Conservation (phyloP, 192 early-diverging fungal genomes). For the Phlyctochytrium planicorne region DNA sequence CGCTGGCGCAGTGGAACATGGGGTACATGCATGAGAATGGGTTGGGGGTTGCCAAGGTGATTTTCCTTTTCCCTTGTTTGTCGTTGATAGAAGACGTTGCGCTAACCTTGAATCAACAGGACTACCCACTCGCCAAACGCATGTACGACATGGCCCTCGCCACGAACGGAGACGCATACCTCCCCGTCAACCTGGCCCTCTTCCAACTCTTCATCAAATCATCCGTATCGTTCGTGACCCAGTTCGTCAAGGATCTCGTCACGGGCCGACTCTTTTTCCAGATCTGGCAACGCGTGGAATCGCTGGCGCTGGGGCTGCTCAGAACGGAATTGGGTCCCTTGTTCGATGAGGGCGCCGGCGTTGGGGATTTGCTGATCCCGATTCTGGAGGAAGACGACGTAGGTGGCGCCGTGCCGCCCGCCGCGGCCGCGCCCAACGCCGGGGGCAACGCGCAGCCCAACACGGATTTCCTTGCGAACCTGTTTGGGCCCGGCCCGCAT, state of each 20-base stretch:
- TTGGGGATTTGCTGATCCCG: background rate
- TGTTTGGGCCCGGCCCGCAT: background rate
- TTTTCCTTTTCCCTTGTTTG: background rate
- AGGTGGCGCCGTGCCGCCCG: background rate
- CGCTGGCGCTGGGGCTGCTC: background rate
- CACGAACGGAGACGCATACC: constrained; percentile 74
- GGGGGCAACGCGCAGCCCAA: background rate
- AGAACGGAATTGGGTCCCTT: background rate
- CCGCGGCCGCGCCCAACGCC: background rate
- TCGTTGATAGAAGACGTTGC: too few species aligned
- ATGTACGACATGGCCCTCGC: constrained; percentile 83
- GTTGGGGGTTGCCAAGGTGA: constrained; percentile 72
- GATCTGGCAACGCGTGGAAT: background rate
- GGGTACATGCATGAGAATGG: constrained; percentile 97
- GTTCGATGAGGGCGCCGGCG: background rate
- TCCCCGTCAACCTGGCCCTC: constrained; percentile 77
- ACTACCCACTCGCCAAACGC: constrained; percentile 91
- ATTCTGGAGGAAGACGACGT: background rate
- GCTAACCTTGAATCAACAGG: constrained; percentile 39
- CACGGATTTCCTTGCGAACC: background rate
- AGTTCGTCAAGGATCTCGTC: background rate
- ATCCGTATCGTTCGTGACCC: background rate
- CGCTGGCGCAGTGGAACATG: constrained; percentile 94
- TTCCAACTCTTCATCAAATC: constrained; percentile 60
- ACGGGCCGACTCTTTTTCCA: background rate